Percentiles rank a stretch among this genome's conserved stretches.
Evolutionary conservation across 2,329 filamentous ascomycete species (phyloP).

Genomic region (Diaporthe sp.): DNA sequence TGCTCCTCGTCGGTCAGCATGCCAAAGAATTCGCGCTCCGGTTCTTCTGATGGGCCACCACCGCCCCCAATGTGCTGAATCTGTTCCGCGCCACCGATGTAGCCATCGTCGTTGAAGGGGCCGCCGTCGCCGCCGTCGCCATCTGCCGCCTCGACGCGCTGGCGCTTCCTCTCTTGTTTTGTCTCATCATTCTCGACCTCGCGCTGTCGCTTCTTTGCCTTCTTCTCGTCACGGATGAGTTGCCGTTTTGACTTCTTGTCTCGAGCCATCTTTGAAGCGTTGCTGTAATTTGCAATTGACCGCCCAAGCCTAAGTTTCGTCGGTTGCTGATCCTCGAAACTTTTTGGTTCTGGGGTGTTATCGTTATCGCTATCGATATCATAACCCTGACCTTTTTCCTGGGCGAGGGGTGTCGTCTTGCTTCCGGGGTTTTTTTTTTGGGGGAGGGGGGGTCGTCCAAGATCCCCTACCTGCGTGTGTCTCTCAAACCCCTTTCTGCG

Average conservation of each 20-base stretch:
- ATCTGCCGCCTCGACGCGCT: conserved; percentile 38
- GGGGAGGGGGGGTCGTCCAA: neutral
- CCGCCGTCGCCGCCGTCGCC: conserved; percentile 30
- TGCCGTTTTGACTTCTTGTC: conserved; percentile 50
- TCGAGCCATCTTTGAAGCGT: conserved; percentile 44
- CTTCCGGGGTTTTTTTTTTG: too few species aligned
- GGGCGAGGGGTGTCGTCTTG: too few species aligned
- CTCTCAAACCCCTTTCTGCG: neutral
- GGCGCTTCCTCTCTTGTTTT: conserved; percentile 40
- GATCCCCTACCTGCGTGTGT: neutral
- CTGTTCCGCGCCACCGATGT: conserved; percentile 21
- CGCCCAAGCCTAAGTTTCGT: neutral
- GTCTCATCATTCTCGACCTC: conserved; percentile 43
- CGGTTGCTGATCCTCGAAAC: neutral
- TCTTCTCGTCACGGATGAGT: conserved; percentile 49
- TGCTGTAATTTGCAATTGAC: neutral
- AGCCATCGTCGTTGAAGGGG: neutral
- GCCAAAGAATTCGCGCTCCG: conserved; percentile 86
- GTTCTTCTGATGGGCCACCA: conserved; percentile 34
- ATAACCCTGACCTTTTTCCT: neutral
- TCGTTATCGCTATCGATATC: conserved; percentile 26
- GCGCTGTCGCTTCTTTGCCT: conserved; percentile 46
- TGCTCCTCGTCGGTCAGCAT: conserved; percentile 93
- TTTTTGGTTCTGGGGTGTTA: conserved; percentile 20
- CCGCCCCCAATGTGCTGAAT: conserved; percentile 6